Percentiles rank a stretch among this genome's conserved stretches.
phyloP scores from a whole-genome alignment of 495 filamentous ascomycete species.

The Talaromyces liani region DNA sequence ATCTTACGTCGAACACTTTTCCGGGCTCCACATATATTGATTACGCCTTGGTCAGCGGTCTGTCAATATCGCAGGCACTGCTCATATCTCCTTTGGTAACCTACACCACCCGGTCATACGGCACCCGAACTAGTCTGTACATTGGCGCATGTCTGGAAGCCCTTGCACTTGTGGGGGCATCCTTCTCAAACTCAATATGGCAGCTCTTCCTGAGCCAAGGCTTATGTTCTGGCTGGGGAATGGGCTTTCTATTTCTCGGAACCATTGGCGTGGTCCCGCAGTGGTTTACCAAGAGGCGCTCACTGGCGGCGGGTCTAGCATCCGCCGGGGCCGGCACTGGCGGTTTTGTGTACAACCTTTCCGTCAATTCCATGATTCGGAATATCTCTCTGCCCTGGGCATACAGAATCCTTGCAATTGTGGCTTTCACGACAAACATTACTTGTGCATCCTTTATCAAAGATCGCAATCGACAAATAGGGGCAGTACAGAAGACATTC shows the following conservation, averaged over 20 bases:
- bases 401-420: conserved; percentile 41
- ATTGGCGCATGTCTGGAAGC: conserved; percentile 22
- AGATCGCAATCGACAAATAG: conserved; percentile 34
- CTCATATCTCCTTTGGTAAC: no score
- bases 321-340: conserved; percentile 43
- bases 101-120: no score
- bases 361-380: conserved; percentile 38
- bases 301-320: conserved; percentile 42
- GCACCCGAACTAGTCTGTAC: no score
- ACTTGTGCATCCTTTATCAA: conserved; percentile 30
- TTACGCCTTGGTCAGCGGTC: conserved; percentile 47
- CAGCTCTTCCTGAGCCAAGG: conserved; percentile 47
- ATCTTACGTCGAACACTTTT: conserved; percentile 35
- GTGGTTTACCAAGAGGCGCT: conserved; percentile 43
- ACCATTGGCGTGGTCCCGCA: conserved; percentile 39
- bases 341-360: conserved; percentile 43
- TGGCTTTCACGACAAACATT: conserved; percentile 33
- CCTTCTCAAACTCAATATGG: conserved; percentile 38
- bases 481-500: conserved; percentile 20
- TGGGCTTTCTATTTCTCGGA: conserved; percentile 44
- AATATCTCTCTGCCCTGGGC: conserved; percentile 38
- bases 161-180: conserved; percentile 34
- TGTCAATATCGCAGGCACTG: conserved; percentile 27
- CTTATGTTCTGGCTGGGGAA: conserved; percentile 39
- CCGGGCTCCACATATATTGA: conserved; percentile 34